Base-by-base conservation (phyloP, 805 yeast species). In the Jamesozyma gamospora region DNA sequence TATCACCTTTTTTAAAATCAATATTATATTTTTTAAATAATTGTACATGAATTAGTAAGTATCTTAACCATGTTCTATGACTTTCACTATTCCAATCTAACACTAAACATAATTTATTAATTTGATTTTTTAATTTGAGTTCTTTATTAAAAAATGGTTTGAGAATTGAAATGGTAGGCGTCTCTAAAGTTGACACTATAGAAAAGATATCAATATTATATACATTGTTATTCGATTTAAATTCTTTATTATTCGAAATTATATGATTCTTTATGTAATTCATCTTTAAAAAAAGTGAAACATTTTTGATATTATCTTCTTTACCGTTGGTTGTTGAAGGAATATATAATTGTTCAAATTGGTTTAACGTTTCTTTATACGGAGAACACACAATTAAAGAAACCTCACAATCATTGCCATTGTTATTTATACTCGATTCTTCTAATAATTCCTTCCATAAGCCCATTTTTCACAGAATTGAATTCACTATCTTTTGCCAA, bases 11-110 rank as follows among this genome's bases (percentile, higher is more conserved):
- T n/a, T 34, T 33, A 6, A 25, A 34, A n/a, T 32, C 13, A 14
- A 14, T 14, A 19, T 35, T 27, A 27, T 42, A 21, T 16, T n/a
- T 19, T 11, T 30, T 30, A 2, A n/a, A 17, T 19, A 17, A 29
- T 37, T n/a, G 36, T n/a, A 16, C 44, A 35, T 15, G 30, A 32
- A 15, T 25, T 30, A 4, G 17, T 16, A 51, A 28, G 18, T 48
- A 44, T n/a, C 41, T 32, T 7, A 53, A 34, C 60, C 60, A 55
- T 13, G 19, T 14, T 18, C 39, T 39, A n/a, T 53, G 56, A 30
- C 42, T 41, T 4, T 40, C 33, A 19, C 42, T 37, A 4, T 43
- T 26, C 60, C 60, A 55, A 41, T 55, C 58, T 15, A 55, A 37
- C 9, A 55, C 18, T 24, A 51, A 41, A 14, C 41, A 40, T 44